Base-by-base conservation (phyloP, 257 asterid species). In the Salvia rosmarinus region DNA sequence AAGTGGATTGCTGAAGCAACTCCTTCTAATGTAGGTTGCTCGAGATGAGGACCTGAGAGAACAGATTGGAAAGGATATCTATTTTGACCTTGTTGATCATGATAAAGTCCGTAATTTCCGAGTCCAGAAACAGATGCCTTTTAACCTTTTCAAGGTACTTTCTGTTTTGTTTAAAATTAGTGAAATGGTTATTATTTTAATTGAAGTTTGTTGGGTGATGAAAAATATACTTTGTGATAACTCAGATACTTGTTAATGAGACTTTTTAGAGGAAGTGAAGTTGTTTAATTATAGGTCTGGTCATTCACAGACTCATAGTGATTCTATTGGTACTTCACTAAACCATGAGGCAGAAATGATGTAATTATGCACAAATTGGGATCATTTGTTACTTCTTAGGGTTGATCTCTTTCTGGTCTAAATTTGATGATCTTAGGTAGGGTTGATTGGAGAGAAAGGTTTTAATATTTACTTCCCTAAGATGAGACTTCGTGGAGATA, bases 21-120 rank as follows among this genome's bases (percentile, higher is more conserved):
- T 67, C 47, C 28, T 54, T 30, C 23, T 23, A 40, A 51, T 74
- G 72, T 71, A 91, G 97, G 96, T 91, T 78, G 96, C 96, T 44
- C 94, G 95, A n/a, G 98, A 91, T 80, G 98, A 82, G 67, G 95
- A 91, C 78, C 75, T 91, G 77, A 83, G 37, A 73, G 95, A 88
- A 59, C 98, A 91, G 83, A 89, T 92, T 28, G 98, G 98, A 28
- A 92, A 86, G 80, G 92, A 89, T 76, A 85, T 86, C 70, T 84
- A 84, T 77, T 92, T 92, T 59, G 98, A 92, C 80, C 91, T 92
- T 70, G 96, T 92, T 70, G 98, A 92, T 80, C 98, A 89, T 73
- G 98, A 92, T 67, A 89, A 89, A 85, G 96, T 90, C 68, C 94
- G 78, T 49, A 85, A 85, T 80, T 92, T 89, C 75, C 85, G 96